phyloP scores from a whole-genome alignment of 164 flowering plant species.

The Annona cherimola region DNA sequence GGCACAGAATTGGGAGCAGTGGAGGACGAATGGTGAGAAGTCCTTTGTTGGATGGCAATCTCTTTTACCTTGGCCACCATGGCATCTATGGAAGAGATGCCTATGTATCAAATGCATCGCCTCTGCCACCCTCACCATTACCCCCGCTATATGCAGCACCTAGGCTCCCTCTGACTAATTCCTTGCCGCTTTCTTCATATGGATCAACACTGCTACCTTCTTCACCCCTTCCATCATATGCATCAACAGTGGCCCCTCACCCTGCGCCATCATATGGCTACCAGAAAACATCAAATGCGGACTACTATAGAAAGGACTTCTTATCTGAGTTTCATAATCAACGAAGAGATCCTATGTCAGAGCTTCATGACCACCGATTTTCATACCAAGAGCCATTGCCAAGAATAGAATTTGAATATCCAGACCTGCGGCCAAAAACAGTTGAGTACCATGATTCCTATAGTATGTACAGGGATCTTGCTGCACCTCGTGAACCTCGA shows the following conservation, averaged over 20 bases:
- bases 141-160: background rate
- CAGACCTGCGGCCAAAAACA: constrained; percentile 12
- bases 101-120: constrained; percentile 1
- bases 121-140: constrained; percentile 1
- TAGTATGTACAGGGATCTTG: constrained; percentile 6
- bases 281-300: constrained; percentile 18
- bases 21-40: background rate
- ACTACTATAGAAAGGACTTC: constrained; percentile 17
- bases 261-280: constrained; percentile 21
- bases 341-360: constrained; percentile 1
- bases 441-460: constrained; percentile 8
- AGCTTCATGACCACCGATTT: constrained; percentile 14
- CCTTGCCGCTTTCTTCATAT: constrained; percentile 5
- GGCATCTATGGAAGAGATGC: constrained; percentile 21
- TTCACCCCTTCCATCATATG: background rate
- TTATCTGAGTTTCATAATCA: background rate
- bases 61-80: background rate
- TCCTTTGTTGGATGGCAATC: background rate
- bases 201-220: background rate
- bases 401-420: background rate
- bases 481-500: constrained; percentile 3
- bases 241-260: constrained; percentile 4
- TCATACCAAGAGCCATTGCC: constrained; percentile 16
- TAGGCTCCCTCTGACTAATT: background rate
- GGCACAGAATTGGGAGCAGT: background rate